Evolutionary conservation across 2,329 filamentous ascomycete genomes (phyloP).

Genomic region (Monosporascus sp.): DNA sequence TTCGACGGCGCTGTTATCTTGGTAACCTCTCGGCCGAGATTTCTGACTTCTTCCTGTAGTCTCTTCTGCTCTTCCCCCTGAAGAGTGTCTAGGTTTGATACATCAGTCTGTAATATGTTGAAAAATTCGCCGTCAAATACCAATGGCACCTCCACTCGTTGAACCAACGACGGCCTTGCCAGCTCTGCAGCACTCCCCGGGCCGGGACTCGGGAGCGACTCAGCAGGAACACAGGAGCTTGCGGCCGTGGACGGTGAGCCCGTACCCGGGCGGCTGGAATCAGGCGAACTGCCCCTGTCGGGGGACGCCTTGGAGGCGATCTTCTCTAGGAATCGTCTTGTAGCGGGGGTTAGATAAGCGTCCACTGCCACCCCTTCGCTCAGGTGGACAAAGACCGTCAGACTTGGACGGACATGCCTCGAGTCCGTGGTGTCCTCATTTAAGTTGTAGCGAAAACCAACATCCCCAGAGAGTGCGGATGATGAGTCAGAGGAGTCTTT

Average conservation of each 20-base stretch:
- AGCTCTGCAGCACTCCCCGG: not conserved
- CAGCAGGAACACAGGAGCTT: not conserved
- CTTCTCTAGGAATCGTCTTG: conserved; percentile 57
- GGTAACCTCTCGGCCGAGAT: conserved; percentile 60
- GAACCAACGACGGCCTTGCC: conserved; percentile 8
- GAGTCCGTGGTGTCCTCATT: conserved; percentile 41
- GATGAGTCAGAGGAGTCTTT: conserved; percentile 38
- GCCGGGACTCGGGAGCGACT: not conserved
- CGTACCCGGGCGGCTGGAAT: not conserved
- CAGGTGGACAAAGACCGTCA: conserved; percentile 65
- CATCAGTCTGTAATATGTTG: conserved; percentile 64
- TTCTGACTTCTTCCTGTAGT: conserved; percentile 57
- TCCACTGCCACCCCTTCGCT: conserved; percentile 63
- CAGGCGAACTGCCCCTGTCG: not conserved
- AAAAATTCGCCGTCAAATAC: conserved; percentile 79
- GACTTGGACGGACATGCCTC: conserved; percentile 55
- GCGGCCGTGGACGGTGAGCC: not conserved
- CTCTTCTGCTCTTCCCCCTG: conserved; percentile 60
- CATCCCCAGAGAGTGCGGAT: conserved; percentile 20
- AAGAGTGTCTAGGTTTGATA: conserved; percentile 62
- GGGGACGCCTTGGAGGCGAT: conserved; percentile 40
- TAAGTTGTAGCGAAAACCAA: conserved; percentile 48
- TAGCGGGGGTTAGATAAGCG: conserved; percentile 61
- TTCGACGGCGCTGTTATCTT: conserved; percentile 59
- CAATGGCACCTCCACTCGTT: conserved; percentile 66